Conservation (phyloP, 192 early-diverging fungal species). For the Coemansia sp. region DNA sequence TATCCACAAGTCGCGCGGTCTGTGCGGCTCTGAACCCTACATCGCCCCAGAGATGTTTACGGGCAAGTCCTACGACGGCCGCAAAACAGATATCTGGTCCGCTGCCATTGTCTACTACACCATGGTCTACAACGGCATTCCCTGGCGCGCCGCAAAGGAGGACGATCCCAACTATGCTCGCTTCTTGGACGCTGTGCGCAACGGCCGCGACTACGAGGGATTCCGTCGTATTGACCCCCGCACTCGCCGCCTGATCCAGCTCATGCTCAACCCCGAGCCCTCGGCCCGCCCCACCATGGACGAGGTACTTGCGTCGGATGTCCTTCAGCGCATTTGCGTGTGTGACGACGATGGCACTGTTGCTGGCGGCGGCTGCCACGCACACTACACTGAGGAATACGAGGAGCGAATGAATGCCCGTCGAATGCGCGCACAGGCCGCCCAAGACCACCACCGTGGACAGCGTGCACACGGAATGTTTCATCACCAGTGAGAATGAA, state of each 20-base stretch:
- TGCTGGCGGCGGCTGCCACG: slow-evolving; percentile 39
- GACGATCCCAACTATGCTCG: slow-evolving; percentile 66
- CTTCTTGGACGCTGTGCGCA: slow-evolving; percentile 61
- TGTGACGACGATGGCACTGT: slow-evolving; percentile 58
- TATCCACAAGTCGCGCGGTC: slow-evolving; percentile 78
- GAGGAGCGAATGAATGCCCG: slow-evolving; percentile 50
- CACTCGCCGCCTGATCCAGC: slow-evolving; percentile 71
- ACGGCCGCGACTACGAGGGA: slow-evolving; percentile 73
- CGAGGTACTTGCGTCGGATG: slow-evolving; percentile 69
- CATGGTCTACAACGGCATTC: slow-evolving; percentile 69
- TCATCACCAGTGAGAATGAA: neutral
- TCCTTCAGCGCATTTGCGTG: slow-evolving; percentile 69
- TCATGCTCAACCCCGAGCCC: slow-evolving; percentile 80
- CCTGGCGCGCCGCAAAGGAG: slow-evolving; percentile 61
- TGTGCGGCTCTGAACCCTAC: slow-evolving; percentile 94
- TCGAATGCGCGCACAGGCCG: slow-evolving; percentile 50
- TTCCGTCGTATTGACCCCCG: slow-evolving; percentile 71
- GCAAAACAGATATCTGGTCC: slow-evolving; percentile 92
- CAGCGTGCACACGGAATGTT: slow-evolving; percentile 9
- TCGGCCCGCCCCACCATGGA: slow-evolving; percentile 69
- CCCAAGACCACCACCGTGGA: slow-evolving; percentile 19
- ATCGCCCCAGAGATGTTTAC: slow-evolving; percentile 91
- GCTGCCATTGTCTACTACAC: slow-evolving; percentile 90
- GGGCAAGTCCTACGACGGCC: slow-evolving; percentile 82
- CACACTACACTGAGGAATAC: slow-evolving; percentile 58